phyloP scores from a whole-genome alignment of 169 alveolate species.

The Cryptosporidium viatorum region DNA sequence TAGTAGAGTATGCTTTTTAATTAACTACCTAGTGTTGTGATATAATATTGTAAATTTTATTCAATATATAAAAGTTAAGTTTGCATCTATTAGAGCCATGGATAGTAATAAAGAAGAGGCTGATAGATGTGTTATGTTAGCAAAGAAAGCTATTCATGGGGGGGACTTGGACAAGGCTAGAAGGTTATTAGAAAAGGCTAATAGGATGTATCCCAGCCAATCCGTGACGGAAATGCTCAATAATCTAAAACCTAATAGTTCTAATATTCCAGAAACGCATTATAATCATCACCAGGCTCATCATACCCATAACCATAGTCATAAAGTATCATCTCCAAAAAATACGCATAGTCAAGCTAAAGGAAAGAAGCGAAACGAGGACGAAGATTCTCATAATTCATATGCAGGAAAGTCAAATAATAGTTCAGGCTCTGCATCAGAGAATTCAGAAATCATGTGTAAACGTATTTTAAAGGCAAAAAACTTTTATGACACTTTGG shows the following conservation, averaged over 20 bases:
- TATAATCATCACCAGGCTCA: neutral
- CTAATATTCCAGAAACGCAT: neutral
- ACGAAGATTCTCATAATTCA: neutral
- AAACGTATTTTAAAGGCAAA: slow-evolving; percentile 86
- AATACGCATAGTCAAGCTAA: neutral
- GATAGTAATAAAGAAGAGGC: slow-evolving; percentile 86
- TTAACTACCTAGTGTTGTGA: neutral
- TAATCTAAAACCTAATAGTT: neutral
- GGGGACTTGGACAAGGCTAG: slow-evolving; percentile 83
- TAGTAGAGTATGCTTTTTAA: neutral
- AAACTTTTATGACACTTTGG: slow-evolving; percentile 92
- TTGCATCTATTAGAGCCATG: slow-evolving; percentile 67
- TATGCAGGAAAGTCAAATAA: neutral
- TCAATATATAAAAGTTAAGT: neutral
- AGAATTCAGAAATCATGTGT: slow-evolving; percentile 69
- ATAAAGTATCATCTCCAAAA: neutral
- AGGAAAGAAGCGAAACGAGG: slow-evolving; percentile 2
- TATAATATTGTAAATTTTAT: neutral
- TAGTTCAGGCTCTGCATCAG: slow-evolving; percentile 14
- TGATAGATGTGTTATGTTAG: slow-evolving; percentile 79
- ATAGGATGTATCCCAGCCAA: slow-evolving; percentile 83
- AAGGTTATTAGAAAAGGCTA: slow-evolving; percentile 80
- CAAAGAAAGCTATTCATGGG: slow-evolving; percentile 79
- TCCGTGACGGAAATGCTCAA: slow-evolving; percentile 73
- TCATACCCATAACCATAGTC: neutral